phyloP scores from a whole-genome alignment of 2,329 filamentous ascomycete species.

The Nannizzia gypsea region DNA sequence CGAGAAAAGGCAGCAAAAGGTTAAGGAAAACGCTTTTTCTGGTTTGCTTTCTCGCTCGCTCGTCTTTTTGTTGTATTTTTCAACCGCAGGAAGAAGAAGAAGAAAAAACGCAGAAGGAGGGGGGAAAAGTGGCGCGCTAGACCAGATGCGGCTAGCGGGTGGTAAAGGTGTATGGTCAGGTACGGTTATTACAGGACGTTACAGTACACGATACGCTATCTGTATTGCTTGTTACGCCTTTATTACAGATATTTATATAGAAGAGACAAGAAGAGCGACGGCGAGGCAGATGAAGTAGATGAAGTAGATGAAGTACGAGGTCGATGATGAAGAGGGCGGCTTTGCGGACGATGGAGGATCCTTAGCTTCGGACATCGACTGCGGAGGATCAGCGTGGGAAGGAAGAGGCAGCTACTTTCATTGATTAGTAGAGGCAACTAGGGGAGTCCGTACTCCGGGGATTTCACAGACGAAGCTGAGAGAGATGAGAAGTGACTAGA shows the following conservation, averaged over 20 bases:
- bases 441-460: no score
- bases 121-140: background rate
- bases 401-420: no score
- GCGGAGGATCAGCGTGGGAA: no score
- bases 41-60: no score
- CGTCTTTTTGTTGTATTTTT: background rate
- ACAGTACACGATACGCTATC: background rate
- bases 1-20: no score
- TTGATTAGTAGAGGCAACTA: no score
- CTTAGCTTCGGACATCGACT: no score
- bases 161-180: background rate
- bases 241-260: background rate
- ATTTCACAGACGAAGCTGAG: no score
- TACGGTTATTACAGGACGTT: background rate
- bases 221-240: background rate
- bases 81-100: background rate
- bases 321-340: background rate
- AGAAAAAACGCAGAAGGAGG: background rate
- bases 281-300: no score
- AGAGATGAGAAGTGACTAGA: no score
- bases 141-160: background rate
- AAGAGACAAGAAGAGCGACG: background rate
- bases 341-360: background rate
- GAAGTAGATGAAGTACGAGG: no score
- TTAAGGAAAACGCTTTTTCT: no score